These are phyloP conservation scores for Leishmania tropica DNA, from an alignment of 208 protist species.

Conservation along the genomic window DNA sequence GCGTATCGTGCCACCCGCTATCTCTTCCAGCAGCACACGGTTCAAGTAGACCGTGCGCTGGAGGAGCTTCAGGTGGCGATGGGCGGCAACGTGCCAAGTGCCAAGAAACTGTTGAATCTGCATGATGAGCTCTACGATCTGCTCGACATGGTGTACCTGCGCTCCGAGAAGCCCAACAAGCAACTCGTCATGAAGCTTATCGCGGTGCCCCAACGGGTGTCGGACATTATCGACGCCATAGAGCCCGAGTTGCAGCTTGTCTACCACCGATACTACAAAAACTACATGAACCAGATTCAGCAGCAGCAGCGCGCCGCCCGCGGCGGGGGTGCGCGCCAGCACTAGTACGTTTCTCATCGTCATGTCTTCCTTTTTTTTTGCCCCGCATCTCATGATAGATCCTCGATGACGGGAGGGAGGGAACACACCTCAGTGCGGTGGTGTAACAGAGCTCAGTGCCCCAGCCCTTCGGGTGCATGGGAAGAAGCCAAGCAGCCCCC, in stretches of 20 bases:
- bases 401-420: not conserved
- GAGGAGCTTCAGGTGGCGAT: slow-evolving; percentile 68
- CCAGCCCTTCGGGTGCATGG: not conserved
- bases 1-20: slow-evolving; percentile 80
- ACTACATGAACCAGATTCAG: slow-evolving; percentile 50
- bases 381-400: not conserved
- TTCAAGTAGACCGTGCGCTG: slow-evolving; percentile 77
- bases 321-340: not conserved
- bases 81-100: slow-evolving; percentile 64
- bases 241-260: slow-evolving; percentile 81
- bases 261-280: slow-evolving; percentile 78
- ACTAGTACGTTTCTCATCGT: not conserved
- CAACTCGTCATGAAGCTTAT: slow-evolving; percentile 68
- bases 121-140: slow-evolving; percentile 85
- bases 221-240: slow-evolving; percentile 72
- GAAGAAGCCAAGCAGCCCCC: not conserved
- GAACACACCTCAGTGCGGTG: not conserved
- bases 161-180: slow-evolving; percentile 63
- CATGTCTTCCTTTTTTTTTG: not conserved
- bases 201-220: slow-evolving; percentile 73
- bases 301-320: slow-evolving; percentile 35
- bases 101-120: slow-evolving; percentile 77
- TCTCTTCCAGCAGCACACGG: slow-evolving; percentile 83
- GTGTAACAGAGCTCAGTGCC: not conserved
- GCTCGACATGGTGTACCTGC: slow-evolving; percentile 74